Conservation (phyloP, 495 filamentous ascomycete species). For the Neurospora terricola region DNA sequence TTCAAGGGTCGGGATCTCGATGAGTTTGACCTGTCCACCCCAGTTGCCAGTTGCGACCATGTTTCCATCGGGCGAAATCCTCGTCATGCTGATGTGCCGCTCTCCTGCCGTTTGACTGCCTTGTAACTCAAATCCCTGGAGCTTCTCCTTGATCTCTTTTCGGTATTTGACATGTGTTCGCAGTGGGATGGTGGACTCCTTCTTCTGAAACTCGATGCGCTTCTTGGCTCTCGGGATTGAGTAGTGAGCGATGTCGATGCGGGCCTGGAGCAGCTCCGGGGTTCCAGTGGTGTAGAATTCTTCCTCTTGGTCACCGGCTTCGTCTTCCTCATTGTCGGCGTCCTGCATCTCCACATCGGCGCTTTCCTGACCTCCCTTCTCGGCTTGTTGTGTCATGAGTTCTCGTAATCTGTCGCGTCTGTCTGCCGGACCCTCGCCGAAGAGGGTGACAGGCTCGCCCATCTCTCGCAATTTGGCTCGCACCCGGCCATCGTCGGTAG, state of each 20-base stretch:
- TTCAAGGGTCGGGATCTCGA: slow-evolving; percentile 73
- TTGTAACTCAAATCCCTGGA: slow-evolving; percentile 77
- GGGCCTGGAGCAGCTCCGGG: slow-evolving; percentile 61
- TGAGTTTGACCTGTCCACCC: slow-evolving; percentile 76
- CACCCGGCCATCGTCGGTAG: slow-evolving; percentile 87
- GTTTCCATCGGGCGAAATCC: slow-evolving; percentile 80
- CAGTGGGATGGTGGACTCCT: slow-evolving; percentile 71
- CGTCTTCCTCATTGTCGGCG: slow-evolving; percentile 53
- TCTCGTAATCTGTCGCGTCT: slow-evolving; percentile 79
- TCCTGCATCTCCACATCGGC: slow-evolving; percentile 56
- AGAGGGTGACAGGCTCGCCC: slow-evolving; percentile 87
- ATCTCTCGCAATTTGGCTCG: slow-evolving; percentile 70
- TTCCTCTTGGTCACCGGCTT: slow-evolving; percentile 69
- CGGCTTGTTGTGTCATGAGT: slow-evolving; percentile 64
- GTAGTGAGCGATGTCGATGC: slow-evolving; percentile 73
- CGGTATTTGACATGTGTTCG: slow-evolving; percentile 85
- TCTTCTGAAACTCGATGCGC: slow-evolving; percentile 63
- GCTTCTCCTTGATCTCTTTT: slow-evolving; percentile 74
- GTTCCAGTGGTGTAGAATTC: slow-evolving; percentile 90
- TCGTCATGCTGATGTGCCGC: slow-evolving; percentile 76
- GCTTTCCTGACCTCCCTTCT: slow-evolving; percentile 42
- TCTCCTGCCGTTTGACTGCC: slow-evolving; percentile 90
- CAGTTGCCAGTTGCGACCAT: slow-evolving; percentile 85
- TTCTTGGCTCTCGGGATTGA: slow-evolving; percentile 74
- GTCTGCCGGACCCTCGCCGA: slow-evolving; percentile 83